A percentile compares a stretch with the other conserved stretches of the same genome.
Evolutionary conservation across 1,284 basidiomycete species (phyloP).

Genomic region (Pyrrhoderma lamaoense): DNA sequence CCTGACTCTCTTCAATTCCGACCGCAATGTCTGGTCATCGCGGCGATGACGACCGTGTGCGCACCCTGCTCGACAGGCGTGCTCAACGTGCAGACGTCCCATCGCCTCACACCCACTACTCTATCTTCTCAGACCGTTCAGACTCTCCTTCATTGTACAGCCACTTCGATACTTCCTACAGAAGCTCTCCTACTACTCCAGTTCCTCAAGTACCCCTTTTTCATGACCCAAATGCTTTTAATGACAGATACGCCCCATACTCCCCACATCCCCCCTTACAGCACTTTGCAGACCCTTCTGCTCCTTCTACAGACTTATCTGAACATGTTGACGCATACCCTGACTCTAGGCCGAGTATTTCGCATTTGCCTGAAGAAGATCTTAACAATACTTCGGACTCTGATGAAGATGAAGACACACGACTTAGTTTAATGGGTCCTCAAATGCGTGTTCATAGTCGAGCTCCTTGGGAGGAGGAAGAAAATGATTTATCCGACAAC

Average conservation of each 20-base stretch:
- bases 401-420: constrained; percentile 30
- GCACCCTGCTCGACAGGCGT: constrained; percentile 48
- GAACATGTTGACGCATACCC: constrained; percentile 42
- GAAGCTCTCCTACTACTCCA: constrained; percentile 24
- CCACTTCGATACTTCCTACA: constrained; percentile 43
- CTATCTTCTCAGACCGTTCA: constrained; percentile 47
- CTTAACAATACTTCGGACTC: constrained; percentile 29
- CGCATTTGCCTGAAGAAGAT: constrained; percentile 20
- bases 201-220: constrained; percentile 26
- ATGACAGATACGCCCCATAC: constrained; percentile 20
- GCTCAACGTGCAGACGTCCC: constrained; percentile 37
- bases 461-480: constrained; percentile 71
- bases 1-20: constrained; percentile 16
- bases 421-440: constrained; percentile 67
- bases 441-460: constrained; percentile 73
- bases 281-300: constrained; percentile 40
- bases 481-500: constrained; percentile 37
- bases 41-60: constrained; percentile 41
- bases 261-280: constrained; percentile 29
- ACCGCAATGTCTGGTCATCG: constrained; percentile 20
- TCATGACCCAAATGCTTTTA: constrained; percentile 21
- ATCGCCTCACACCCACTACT: constrained; percentile 38
- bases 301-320: constrained; percentile 51
- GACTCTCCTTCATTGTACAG: constrained; percentile 67
- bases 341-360: constrained; percentile 13